Evolutionary conservation across 1,284 basidiomycete species (phyloP), one percentile per base, ranked within the genome.

Genomic region (Neotropicomus parvogracilis): DNA sequence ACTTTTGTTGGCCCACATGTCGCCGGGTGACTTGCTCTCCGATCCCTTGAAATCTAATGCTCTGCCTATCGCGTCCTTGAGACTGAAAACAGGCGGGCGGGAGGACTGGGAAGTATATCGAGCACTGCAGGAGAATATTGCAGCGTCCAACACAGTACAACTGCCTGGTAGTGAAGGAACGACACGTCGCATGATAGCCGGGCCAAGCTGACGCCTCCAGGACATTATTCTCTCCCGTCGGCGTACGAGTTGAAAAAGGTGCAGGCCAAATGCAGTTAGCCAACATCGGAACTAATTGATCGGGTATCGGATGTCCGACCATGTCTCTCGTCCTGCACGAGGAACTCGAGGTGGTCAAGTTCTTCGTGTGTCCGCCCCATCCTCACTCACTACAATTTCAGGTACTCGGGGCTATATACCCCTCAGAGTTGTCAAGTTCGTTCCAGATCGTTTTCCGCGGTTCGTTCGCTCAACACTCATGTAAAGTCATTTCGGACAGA

Each of bases 351-450:
- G 93, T 94, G 59, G 49, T 48, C 59, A 49, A 39, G 26, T 52
- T 44, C 43, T 42, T 49, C 28, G 35, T 42, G 44, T 44, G 40
- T 46, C 24, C 33, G 26, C 13, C 21, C n/a, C 34, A 21, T 31
- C 28, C 31, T 45, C 46, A 33, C 57, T 58, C 44, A 58, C 28
- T 29, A 35, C 47, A 29, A 40, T 5, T 41, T 44, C 64, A 95
- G 88, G 93, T 97, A 21, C 81, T 98, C 57, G 93, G 95, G 73
- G 88, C 91, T 19, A 98, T 98, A 67, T 98, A 95, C 69, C 88
- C 94, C 9, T 86, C 91, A 59, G 95, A 98, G 70, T 76, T 97
- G 53, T 83, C 88, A 65, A 88, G 94, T 95, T 73, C 63, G 91
- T 88, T 52, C 44, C 53, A 49, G 52, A 57, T 53, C 58, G 54